A percentile compares a stretch with the other conserved stretches of the same genome.
phyloP scores from a whole-genome alignment of 495 filamentous ascomycete genomes.

The Usnea hakonensis region DNA sequence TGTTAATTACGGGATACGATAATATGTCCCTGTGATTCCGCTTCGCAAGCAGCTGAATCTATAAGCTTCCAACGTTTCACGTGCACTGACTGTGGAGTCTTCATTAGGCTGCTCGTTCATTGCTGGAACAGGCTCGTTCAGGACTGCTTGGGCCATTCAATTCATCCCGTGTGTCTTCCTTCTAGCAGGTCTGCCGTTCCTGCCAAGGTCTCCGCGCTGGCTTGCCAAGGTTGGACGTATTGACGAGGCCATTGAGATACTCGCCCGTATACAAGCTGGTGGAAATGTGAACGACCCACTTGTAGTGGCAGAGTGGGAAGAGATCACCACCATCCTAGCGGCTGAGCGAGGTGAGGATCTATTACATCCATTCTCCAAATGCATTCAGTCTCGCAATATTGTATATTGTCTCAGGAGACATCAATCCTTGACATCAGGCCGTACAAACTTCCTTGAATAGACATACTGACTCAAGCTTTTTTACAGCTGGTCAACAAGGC shows the following conservation, averaged over 20 bases:
- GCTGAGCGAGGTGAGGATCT: constrained; percentile 42
- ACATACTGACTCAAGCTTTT: not conserved
- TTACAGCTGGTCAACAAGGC: constrained; percentile 32
- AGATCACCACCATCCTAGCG: constrained; percentile 53
- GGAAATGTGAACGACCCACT: constrained; percentile 58
- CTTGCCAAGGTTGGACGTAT: constrained; percentile 59
- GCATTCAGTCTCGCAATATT: no score
- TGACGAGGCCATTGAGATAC: constrained; percentile 57
- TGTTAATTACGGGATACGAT: not conserved
- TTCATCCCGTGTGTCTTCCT: constrained; percentile 59
- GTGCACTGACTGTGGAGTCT: not conserved
- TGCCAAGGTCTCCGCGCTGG: constrained; percentile 68
- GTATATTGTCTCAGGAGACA: not conserved
- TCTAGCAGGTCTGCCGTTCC: constrained; percentile 57
- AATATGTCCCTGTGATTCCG: no score
- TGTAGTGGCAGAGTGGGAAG: constrained; percentile 66
- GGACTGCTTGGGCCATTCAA: constrained; percentile 67
- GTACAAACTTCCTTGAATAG: not conserved
- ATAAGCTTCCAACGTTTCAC: not conserved
- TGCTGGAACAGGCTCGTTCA: constrained; percentile 54
- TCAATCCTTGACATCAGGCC: not conserved
- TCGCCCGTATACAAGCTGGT: constrained; percentile 62
- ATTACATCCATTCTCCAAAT: not conserved
- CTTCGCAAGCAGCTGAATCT: not conserved
- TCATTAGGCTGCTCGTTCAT: constrained; percentile 50